Base-by-base conservation (phyloP, 2,329 filamentous ascomycete species). In the Botryosphaeria dothidea region DNA sequence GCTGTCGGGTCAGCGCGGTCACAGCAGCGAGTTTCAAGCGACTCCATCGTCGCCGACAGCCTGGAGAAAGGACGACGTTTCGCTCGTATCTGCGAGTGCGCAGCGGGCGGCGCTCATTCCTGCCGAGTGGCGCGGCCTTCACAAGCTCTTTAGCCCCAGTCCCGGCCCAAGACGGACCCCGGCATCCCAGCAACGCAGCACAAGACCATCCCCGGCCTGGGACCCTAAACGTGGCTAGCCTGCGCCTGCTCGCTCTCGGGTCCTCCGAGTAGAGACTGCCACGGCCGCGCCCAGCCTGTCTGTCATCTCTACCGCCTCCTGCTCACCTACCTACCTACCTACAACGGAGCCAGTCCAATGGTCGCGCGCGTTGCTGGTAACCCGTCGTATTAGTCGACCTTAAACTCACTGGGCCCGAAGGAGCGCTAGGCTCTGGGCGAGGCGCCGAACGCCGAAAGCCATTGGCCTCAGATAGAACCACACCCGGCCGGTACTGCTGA, bases 371-470 rank as follows among this genome's bases (percentile, higher is more conserved):
- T 34, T 25, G 17, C 31, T 8, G 36, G 38, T 4, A 34, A 17
- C 11, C 38, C 25, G 56, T 60, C 41, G 41, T 21, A 46, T 21
- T 29, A 34, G 21, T 34, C 56, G 38, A 9, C 56, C 15, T 15
- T n/a, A n/a, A 8, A 7, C 38, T 29, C 45, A 17, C 54, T 21
- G 54, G 17, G 2, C 8, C 25, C 56, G 38, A 60, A 46, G 27
- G 56, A 60, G 27, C 56, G 56, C 56, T 57, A 57, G 36, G 34
- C 52, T 43, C 52, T 57, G 36, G 52, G n/a, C 36, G 25, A 15
- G 56, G 27, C 56, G 38, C 38, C 1, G 38, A 21, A 3, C 4
- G 9, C 17, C 4, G 25, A 9, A 25, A 6, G 38, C 41, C 38
- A 60, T 60, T 60, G 56, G 36, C 41, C 25, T 46, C 56, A 31